Base-by-base conservation (phyloP, 192 early-diverging fungal genomes). In the Entomortierella lignicola region DNA sequence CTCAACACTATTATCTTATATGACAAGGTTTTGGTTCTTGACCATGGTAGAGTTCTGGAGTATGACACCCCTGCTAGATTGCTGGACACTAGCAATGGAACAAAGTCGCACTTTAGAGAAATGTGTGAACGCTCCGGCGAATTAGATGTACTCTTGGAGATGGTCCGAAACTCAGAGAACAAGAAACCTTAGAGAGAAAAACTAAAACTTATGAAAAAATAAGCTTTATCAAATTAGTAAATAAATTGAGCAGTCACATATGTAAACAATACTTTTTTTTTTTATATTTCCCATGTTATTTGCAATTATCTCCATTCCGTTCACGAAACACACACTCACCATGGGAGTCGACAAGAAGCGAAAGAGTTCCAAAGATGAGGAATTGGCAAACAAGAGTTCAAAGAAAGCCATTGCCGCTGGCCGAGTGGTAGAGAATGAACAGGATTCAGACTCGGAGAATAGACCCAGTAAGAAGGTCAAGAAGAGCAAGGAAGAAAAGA, bases 121-220 rank as follows among this genome's bases (percentile, higher is more conserved):
- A 94, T 98, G 92, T 95, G 92, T 60, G 85, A 87, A 41, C 88
- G 91, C 34, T 93, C 94, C 26, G 95, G 95, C 5, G 95, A 96
- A 55, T 88, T 92, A 63, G 92, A 90, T 31, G 82, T 84, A 17
- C 69, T 98, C 64, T 59, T 89, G 41, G 84, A 86, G 18, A 84
- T 91, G 41, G 87, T 89, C 60, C 48, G 60, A 17, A 20, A 27
- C 17, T 59, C 69, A 0, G 69, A 71, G 50, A 63, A 44, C 42
- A 62, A 68, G 32, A 75, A 60, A 37, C 34, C 5, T n/a, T n/a
- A n/a, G n/a, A n/a, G n/a, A n/a, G n/a, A n/a, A n/a, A n/a, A n/a
- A n/a, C n/a, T n/a, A n/a, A n/a, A n/a, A n/a, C n/a, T n/a, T n/a
- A n/a, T n/a, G n/a, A n/a, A n/a, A n/a, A n/a, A n/a, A n/a, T n/a